phyloP scores from a whole-genome alignment of 495 filamentous ascomycete species.

The Ascodesmis nigricans region DNA sequence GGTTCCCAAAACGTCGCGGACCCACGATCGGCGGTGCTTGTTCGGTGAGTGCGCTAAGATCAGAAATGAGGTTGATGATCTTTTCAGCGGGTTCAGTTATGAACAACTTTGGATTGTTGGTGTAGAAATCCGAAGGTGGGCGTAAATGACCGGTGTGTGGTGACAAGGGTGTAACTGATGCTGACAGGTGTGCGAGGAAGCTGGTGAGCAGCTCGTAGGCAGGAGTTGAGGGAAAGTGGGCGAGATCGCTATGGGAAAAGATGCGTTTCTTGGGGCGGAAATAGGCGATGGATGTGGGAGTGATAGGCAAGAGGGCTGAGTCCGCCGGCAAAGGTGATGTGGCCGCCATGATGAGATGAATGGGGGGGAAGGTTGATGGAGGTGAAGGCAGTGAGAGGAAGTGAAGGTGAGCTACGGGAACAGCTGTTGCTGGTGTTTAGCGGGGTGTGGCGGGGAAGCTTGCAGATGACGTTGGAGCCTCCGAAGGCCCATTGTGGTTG shows the following conservation, averaged over 20 bases:
- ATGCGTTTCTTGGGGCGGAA: constrained; percentile 49
- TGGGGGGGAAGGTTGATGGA: neutral
- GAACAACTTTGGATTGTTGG: constrained; percentile 8
- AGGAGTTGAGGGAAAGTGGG: constrained; percentile 48
- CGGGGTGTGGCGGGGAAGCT: too few relatives aligned
- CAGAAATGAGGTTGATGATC: constrained; percentile 36
- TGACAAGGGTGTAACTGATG: constrained; percentile 54
- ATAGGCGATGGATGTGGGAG: constrained; percentile 26
- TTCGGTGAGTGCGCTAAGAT: constrained; percentile 44
- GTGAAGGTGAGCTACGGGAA: too few relatives aligned
- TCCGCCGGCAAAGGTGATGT: constrained; percentile 1
- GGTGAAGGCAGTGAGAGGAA: neutral
- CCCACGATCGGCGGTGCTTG: constrained; percentile 67
- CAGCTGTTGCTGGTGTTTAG: too few relatives aligned
- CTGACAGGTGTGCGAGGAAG: constrained; percentile 77
- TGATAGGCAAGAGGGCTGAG: constrained; percentile 7
- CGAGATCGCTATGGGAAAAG: constrained; percentile 56
- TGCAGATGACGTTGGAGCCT: too few relatives aligned
- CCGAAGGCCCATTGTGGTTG: too few relatives aligned
- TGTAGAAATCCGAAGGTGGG: constrained; percentile 25
- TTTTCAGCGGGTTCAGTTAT: constrained; percentile 13
- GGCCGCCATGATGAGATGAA: constrained; percentile 1
- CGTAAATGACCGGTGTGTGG: constrained; percentile 23
- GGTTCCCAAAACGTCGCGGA: constrained; percentile 75
- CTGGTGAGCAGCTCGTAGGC: constrained; percentile 70